Conservation (phyloP, 1,284 basidiomycete genomes). For the Cerrena zonata region DNA sequence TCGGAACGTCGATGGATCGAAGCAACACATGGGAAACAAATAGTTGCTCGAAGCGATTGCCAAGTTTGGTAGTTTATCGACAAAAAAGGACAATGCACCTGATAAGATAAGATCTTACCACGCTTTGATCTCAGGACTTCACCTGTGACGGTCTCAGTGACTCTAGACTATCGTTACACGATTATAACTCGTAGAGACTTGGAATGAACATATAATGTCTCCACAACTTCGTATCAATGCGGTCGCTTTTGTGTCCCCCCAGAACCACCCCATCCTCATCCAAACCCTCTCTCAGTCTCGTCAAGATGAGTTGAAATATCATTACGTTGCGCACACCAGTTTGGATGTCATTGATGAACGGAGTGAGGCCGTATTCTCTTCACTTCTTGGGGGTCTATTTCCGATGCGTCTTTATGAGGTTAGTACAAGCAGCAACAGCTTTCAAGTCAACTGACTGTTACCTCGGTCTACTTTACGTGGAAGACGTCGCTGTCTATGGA, state of each 20-base stretch:
- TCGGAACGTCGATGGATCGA: too few relatives aligned
- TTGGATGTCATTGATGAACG: slow-evolving; percentile 78
- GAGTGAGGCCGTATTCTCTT: slow-evolving; percentile 23
- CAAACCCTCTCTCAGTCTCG: slow-evolving; percentile 53
- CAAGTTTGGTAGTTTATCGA: too few relatives aligned
- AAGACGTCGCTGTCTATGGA: slow-evolving; percentile 78
- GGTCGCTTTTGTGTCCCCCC: slow-evolving; percentile 74
- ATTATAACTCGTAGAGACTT: background rate
- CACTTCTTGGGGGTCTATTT: background rate
- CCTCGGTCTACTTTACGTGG: slow-evolving; percentile 73
- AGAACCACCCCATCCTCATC: slow-evolving; percentile 74
- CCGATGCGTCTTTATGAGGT: background rate
- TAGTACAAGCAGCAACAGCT: slow-evolving; percentile 35
- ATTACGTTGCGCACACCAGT: slow-evolving; percentile 77
- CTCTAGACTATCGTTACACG: too few relatives aligned
- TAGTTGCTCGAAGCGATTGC: too few relatives aligned
- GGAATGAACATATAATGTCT: slow-evolving; percentile 40
- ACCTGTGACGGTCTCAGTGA: too few relatives aligned
- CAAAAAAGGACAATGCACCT: too few relatives aligned
- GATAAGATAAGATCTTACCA: too few relatives aligned
- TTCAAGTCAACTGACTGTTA: slow-evolving; percentile 68
- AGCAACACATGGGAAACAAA: too few relatives aligned
- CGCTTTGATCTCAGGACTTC: too few relatives aligned
- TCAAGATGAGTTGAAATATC: slow-evolving; percentile 71
- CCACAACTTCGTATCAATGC: slow-evolving; percentile 64